Evolutionary conservation across 176 grass and related monocot species (phyloP), one percentile per base, ranked within the genome.

Genomic region (Themeda triandra): DNA sequence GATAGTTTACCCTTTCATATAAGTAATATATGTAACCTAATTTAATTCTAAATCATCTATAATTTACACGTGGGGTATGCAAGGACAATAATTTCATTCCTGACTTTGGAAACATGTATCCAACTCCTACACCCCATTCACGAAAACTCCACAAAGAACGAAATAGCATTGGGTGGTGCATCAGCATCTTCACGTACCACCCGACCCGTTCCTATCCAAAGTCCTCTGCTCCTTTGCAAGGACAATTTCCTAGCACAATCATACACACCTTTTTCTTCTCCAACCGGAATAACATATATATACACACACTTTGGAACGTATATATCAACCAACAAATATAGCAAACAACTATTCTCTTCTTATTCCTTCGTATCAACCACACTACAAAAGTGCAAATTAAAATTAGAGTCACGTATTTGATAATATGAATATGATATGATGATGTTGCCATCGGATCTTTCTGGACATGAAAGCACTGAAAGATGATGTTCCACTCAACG

Each of bases 181-280:
- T 84, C 87, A 28, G 54, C 81, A 2, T 88, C 76, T 35, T 13
- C 75, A 36, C 35, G 87, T 44, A 74, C 68, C 75, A 66, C 71
- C 68, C 17, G 24, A 66, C 71, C 68, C 17, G 24, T 25, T 66
- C 68, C 21, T 79, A 48, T 63, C 44, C 4, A 28, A 53, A 24
- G 33, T 71, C 48, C 21, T 66, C 18, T 25, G n/a, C 32, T 54
- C 40, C 17, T 56, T 49, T 18, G 10, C 44, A 24, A 56, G 33
- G 63, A 41, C 73, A 77, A 5, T 66, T 84, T 66, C 80, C 18
- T 10, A 63, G 40, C 64, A 64, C 64, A 71, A 41, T 65, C 56
- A 78, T 36, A 1, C 18, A 1, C n/a, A 46, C 30, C 5, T 25
- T 24, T 37, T 66, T 23, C 28, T 10, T 13, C 33, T 66, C 18